A percentile compares a stretch with the other conserved stretches of the same genome.
Conservation (phyloP, 768 basidiomycete species). For the Pleurotus salmoneostramineus region DNA sequence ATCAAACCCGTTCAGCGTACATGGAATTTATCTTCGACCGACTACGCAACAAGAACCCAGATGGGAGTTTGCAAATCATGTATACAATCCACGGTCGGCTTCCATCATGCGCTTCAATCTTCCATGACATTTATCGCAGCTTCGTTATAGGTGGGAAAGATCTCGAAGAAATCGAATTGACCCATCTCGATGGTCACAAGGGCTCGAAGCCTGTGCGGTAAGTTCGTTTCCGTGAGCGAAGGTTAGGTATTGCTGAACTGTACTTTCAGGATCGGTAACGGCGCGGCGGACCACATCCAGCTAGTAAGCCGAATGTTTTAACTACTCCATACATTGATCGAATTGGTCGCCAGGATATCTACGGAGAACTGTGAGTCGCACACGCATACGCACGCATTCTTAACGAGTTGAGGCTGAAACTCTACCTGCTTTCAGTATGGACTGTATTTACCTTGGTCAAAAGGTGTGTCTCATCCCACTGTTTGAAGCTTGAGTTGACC, state of each 20-base stretch:
- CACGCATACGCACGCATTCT: neutral
- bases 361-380: conserved; percentile 77
- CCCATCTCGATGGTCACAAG: conserved; percentile 86
- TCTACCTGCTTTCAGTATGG: conserved; percentile 52
- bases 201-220: conserved; percentile 78
- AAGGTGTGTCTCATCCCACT: conserved; percentile 50
- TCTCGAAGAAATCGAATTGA: conserved; percentile 78
- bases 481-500: neutral
- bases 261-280: conserved; percentile 76
- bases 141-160: conserved; percentile 58
- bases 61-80: conserved; percentile 95
- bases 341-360: conserved; percentile 72
- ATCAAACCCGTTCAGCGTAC: conserved; percentile 50
- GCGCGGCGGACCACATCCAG: conserved; percentile 92
- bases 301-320: conserved; percentile 39
- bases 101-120: neutral
- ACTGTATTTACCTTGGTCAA: conserved; percentile 94
- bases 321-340: conserved; percentile 10
- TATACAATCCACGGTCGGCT: conserved; percentile 85
- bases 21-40: conserved; percentile 91
- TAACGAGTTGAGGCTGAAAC: neutral
- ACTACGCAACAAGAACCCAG: conserved; percentile 77
- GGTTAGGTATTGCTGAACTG: neutral
- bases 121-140: neutral
- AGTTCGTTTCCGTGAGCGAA: conserved; percentile 5